phyloP scores from a whole-genome alignment of 345 rosid genomes.

The Orychophragmus violaceus region DNA sequence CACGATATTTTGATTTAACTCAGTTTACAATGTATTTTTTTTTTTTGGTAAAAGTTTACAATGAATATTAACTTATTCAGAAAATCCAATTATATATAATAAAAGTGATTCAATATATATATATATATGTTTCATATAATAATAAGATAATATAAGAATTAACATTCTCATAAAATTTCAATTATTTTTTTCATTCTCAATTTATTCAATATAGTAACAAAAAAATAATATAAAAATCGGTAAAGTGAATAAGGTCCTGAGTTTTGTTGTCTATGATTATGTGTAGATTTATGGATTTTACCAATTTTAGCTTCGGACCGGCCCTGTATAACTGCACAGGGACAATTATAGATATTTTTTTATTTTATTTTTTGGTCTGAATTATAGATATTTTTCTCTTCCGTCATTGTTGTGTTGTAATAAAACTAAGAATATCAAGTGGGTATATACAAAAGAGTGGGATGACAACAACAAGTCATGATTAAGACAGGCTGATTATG shows the following conservation, averaged over 20 bases:
- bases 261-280: too few relatives aligned
- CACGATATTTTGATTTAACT: too few relatives aligned
- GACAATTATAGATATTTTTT: not conserved
- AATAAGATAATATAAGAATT: not conserved
- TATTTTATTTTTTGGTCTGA: too few relatives aligned
- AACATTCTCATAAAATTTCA: not conserved
- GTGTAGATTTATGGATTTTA: too few relatives aligned
- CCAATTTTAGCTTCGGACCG: too few relatives aligned
- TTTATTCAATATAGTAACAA: not conserved
- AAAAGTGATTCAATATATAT: not conserved
- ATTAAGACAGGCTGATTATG: constrained; percentile 23
- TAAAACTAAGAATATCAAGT: constrained; percentile 6
- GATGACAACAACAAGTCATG: constrained; percentile 13
- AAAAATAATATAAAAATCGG: not conserved
- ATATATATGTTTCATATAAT: not conserved
- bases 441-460: constrained; percentile 4
- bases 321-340: not conserved
- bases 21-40: too few relatives aligned
- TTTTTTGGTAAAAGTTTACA: too few relatives aligned
- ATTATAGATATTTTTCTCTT: not conserved
- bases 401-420: not conserved
- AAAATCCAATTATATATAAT: not conserved
- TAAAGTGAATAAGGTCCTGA: not conserved
- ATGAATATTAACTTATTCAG: not conserved
- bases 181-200: not conserved